A percentile compares a stretch with the other conserved stretches of the same genome.
phyloP scores from a whole-genome alignment of 2,329 filamentous ascomycete genomes.

The Xylariales sp. region DNA sequence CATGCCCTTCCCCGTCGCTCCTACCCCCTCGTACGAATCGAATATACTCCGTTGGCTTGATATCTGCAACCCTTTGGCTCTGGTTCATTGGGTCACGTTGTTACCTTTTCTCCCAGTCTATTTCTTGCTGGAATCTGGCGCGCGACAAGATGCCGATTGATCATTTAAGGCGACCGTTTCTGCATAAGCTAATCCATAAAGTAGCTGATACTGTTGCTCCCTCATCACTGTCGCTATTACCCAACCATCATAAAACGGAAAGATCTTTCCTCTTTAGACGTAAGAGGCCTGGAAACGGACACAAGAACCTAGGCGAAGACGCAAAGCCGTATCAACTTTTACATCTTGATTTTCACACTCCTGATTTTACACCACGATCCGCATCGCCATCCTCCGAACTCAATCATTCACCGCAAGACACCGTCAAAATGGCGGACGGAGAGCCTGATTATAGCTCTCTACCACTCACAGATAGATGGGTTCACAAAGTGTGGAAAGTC shows the following conservation, averaged over 20 bases:
- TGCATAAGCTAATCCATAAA: constrained; percentile 10
- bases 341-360: no score
- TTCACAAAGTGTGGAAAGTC: constrained; percentile 96
- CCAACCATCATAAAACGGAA: background rate
- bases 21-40: no score
- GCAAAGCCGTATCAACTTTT: no score
- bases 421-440: constrained; percentile 65
- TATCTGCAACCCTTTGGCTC: no score
- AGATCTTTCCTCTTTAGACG: background rate
- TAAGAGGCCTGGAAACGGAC: no score
- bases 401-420: constrained; percentile 1
- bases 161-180: constrained; percentile 5
- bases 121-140: no score
- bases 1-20: no score
- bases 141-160: constrained; percentile 10
- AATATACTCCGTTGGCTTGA: no score
- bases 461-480: constrained; percentile 74
- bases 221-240: background rate
- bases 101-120: no score
- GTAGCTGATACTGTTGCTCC: constrained; percentile 8
- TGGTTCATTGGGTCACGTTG: no score
- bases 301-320: background rate
- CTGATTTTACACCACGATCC: background rate
- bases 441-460: constrained; percentile 81
- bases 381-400: background rate